phyloP scores from a whole-genome alignment of 768 basidiomycete genomes.

The Russula dissimulans region DNA sequence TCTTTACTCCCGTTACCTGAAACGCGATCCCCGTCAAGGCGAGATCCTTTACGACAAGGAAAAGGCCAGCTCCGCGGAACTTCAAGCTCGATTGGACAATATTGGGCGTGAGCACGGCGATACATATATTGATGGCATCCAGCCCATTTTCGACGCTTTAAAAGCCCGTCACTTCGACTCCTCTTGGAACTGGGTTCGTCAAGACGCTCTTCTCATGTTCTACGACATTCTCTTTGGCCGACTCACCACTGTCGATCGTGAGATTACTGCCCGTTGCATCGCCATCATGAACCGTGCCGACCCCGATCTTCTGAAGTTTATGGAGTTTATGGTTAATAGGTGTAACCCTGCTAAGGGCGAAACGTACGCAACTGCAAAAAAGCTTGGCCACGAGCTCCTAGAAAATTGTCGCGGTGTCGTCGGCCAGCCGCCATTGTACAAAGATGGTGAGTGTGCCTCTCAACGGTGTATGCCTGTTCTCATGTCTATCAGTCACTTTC shows the following conservation, averaged over 20 bases:
- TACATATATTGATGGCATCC: conserved; percentile 85
- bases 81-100: conserved; percentile 83
- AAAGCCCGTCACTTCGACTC: conserved; percentile 99
- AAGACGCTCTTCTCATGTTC: conserved; percentile 93
- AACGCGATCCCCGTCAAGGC: conserved; percentile 86
- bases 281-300: conserved; percentile 97
- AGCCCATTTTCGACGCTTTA: conserved; percentile 87
- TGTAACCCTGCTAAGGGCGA: conserved; percentile 77
- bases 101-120: conserved; percentile 92
- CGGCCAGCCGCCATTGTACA: conserved; percentile 80
- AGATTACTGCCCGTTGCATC: conserved; percentile 95
- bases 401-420: conserved; percentile 87
- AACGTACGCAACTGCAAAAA: conserved; percentile 90
- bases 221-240: conserved; percentile 98
- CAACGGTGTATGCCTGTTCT: not conserved
- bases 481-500: conserved; percentile 69
- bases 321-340: conserved; percentile 90
- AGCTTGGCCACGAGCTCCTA: conserved; percentile 92
- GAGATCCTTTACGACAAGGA: conserved; percentile 84
- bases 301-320: conserved; percentile 82
- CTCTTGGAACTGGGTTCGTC: conserved; percentile 99
- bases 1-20: conserved; percentile 93
- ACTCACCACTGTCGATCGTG: conserved; percentile 87
- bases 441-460: conserved; percentile 62
- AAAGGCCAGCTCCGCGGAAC: conserved; percentile 56